These are phyloP conservation scores for Taphrina populina DNA, from an alignment of 1,139 yeast species.

Conservation along the genomic window DNA sequence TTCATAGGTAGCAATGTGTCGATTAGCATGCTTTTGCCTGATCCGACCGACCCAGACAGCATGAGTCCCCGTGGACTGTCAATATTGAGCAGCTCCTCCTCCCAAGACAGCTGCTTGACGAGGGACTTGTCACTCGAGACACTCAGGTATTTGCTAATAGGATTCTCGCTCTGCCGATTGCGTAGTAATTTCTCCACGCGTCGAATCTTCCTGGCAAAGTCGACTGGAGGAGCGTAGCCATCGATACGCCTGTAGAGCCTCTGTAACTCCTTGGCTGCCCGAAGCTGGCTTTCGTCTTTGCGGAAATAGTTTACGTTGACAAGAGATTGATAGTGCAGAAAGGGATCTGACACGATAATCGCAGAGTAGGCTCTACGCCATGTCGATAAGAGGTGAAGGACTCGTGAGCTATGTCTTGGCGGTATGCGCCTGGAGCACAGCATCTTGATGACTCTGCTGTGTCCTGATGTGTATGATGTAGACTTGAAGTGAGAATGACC, in stretches of 20 bases:
- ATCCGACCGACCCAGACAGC: conserved; percentile 94
- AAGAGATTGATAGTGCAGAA: conserved; percentile 56
- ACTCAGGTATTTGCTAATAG: conserved; percentile 40
- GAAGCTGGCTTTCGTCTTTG: conserved; percentile 59
- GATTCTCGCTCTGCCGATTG: conserved; percentile 14
- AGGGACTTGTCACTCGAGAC: conserved; percentile 16
- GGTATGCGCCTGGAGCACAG: too few relatives aligned
- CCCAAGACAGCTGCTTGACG: conserved; percentile 44
- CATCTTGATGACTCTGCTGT: too few relatives aligned
- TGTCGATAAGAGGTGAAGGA: too few relatives aligned
- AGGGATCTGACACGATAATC: conserved; percentile 64
- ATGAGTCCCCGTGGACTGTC: conserved; percentile 75
- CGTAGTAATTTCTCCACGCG: conserved; percentile 45
- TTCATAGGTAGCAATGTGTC: conserved; percentile 76
- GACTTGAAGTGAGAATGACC: too few relatives aligned
- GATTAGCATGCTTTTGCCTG: conserved; percentile 98
- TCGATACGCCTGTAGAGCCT: conserved; percentile 59
- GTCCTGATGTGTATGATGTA: too few relatives aligned
- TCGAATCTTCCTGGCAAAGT: conserved; percentile 53
- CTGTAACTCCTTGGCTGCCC: conserved; percentile 65
- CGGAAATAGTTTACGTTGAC: conserved; percentile 54
- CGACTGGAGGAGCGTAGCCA: conserved; percentile 60
- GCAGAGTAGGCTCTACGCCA: conserved; percentile 11
- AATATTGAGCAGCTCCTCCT: conserved; percentile 60
- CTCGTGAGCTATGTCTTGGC: too few relatives aligned